Evolutionary conservation across 208 protist species (phyloP), one percentile per base, ranked within the genome.

Genomic region (Trypanosoma lewisi): DNA sequence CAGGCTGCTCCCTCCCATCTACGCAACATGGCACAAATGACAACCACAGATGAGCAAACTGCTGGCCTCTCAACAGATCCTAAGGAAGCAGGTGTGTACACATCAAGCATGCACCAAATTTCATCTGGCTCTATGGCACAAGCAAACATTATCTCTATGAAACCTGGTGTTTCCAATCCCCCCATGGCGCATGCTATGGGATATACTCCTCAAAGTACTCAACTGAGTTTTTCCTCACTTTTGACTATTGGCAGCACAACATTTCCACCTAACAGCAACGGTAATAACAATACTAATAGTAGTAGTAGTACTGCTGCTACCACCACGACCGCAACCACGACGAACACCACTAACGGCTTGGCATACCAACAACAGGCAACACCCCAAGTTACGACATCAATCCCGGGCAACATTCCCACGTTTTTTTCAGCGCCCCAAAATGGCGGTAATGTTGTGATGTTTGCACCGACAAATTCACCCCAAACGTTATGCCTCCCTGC

Each of bases 351-450:
- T 37, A 56, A 67, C 50, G 21, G 39, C 6, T 28, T 45, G 34
- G n/a, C 58, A 36, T 60, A 62, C 14, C 52, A 57, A 17, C 52
- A 45, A 36, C n/a, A n/a, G n/a, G n/a, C n/a, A n/a, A 19, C 17
- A 14, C 49, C 60, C 12, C 63, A 64, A 28, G 58, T 73, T 19
- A 63, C 73, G 25, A 67, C 67, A 50, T 70, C 75, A 37, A 17
- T 63, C 34, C 28, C 45, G 37, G 36, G 25, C 5, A 37, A 19
- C n/a, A 39, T 70, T 33, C 47, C 64, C 19, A 74, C 69, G 16
- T 73, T 69, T 45, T 81, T 83, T 39, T 39, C 73, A 42, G 67
- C 64, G 11, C 30, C 58, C 12, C 47, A 58, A 42, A 63, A 37
- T 28, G 58, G 21, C 27, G 51, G 33, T 30, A 68, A 63, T 45